Evolutionary conservation across 495 filamentous ascomycete species (phyloP).

Genomic region (Hypoxylon trugodes): DNA sequence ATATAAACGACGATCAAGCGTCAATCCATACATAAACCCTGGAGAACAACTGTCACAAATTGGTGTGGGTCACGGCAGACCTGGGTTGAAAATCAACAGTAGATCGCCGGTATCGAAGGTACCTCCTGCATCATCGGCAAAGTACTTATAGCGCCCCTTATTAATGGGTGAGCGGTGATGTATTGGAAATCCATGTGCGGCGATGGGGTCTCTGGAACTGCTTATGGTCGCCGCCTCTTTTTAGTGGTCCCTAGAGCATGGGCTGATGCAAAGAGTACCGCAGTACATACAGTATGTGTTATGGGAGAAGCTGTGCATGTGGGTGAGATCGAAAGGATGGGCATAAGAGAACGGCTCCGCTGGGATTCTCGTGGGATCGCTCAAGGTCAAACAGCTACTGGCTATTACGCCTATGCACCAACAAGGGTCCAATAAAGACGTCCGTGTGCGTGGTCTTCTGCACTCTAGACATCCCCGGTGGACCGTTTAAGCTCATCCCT

Average conservation of each 20-base stretch:
- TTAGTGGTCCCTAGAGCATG: slow-evolving; percentile 41
- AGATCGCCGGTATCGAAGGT: slow-evolving; percentile 58
- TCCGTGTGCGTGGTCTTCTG: slow-evolving; percentile 42
- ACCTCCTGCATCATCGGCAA: slow-evolving; percentile 50
- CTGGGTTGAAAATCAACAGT: slow-evolving; percentile 55
- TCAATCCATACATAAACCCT: slow-evolving; percentile 58
- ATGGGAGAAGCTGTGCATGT: slow-evolving; percentile 29
- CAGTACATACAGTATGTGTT: slow-evolving; percentile 29
- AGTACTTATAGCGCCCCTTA: slow-evolving; percentile 56
- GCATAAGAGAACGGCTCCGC: slow-evolving; percentile 40
- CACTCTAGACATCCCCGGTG: slow-evolving; percentile 42
- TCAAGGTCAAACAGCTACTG: slow-evolving; percentile 44
- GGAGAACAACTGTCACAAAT: slow-evolving; percentile 58
- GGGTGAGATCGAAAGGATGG: slow-evolving; percentile 46
- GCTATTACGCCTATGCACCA: slow-evolving; percentile 39
- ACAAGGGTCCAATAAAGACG: slow-evolving; percentile 40
- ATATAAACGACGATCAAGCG: slow-evolving; percentile 56
- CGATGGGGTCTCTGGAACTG: slow-evolving; percentile 49
- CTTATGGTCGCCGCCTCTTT: slow-evolving; percentile 40
- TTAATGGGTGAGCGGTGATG: slow-evolving; percentile 53
- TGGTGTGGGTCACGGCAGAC: slow-evolving; percentile 61
- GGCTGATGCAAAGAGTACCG: slow-evolving; percentile 35
- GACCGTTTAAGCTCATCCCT: slow-evolving; percentile 45
- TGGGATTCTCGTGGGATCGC: slow-evolving; percentile 45
- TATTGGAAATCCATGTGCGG: slow-evolving; percentile 50